Evolutionary conservation across 2,329 filamentous ascomycete genomes (phyloP).

Genomic region (Periconia sp.): DNA sequence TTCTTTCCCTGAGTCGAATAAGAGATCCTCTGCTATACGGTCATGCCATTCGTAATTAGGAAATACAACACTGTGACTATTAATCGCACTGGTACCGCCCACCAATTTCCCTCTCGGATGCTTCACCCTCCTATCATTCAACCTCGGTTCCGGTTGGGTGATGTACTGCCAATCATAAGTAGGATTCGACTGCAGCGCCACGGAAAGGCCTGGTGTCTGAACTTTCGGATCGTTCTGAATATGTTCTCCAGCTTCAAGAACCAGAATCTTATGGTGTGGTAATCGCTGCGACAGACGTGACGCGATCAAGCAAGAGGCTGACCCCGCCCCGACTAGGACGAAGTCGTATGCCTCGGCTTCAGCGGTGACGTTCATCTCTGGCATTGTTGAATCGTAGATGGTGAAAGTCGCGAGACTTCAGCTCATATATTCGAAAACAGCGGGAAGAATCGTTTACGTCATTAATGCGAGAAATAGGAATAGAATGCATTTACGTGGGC

Average conservation of each 20-base stretch:
- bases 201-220: slow-evolving; percentile 13
- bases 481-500: too few species aligned
- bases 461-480: too few species aligned
- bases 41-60: slow-evolving; percentile 22
- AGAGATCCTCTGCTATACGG: slow-evolving; percentile 14
- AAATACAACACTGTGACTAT: slow-evolving; percentile 22
- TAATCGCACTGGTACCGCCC: slow-evolving; percentile 22
- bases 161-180: slow-evolving; percentile 15
- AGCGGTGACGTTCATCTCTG: background rate
- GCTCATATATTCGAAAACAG: too few species aligned
- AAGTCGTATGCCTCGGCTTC: slow-evolving; percentile 13
- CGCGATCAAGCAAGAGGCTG: slow-evolving; percentile 19
- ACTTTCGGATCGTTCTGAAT: slow-evolving; percentile 16
- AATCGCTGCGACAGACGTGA: slow-evolving; percentile 19
- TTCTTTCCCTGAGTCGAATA: slow-evolving; percentile 9
- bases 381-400: too few species aligned
- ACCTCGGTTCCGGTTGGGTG: slow-evolving; percentile 12
- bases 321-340: slow-evolving; percentile 18
- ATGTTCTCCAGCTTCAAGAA: slow-evolving; percentile 21
- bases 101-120: slow-evolving; percentile 21
- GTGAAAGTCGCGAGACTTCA: too few species aligned
- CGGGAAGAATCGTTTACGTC: too few species aligned
- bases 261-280: slow-evolving; percentile 11
- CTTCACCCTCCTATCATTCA: slow-evolving; percentile 15
- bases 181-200: slow-evolving; percentile 9